Evolutionary conservation across 106 monocot species (phyloP), one percentile per base, ranked within the genome.

Genomic region (Chionographis japonica): DNA sequence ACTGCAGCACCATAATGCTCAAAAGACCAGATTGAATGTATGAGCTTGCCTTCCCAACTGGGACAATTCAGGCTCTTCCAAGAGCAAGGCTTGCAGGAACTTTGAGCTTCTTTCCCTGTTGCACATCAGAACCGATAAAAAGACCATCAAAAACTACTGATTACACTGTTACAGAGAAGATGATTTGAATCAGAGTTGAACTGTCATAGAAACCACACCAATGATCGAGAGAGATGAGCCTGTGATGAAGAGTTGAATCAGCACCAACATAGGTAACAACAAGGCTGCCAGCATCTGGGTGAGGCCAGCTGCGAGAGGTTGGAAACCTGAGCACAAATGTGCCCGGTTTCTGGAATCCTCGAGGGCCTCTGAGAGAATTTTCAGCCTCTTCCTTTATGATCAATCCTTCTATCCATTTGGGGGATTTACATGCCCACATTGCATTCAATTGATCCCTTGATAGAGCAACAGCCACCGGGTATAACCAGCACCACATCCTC

Each of bases 281-380:
- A 46, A 93, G 68, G 64, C 79, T 93, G 46, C 98, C 98, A 60
- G 98, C 85, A 78, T 98, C 98, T 61, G 98, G 98, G 68, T 98
- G 98, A 67, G 98, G 98, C 98, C 98, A 98, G 67, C 90, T 98
- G 40, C 98, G 82, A 68, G 92, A 80, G 37, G 87, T 93, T 49
- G 98, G 98, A 81, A 98, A 98, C 38, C 98, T 77, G 12, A 98
- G 78, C 13, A 93, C 73, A 87, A 98, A 98, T 0, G 85, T 85
- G 57, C 98, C 98, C 37, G 92, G 79, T 51, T 82, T 73, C 59
- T 82, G 68, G 3, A 72, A 63, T 64, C 78, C 86, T 54, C 27
- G 54, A 54, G 77, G 55, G 38, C 72, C 69, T 65, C 53, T 75
- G 52, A 98, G 87, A 38, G 93, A 72, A 74, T 69, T 60, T 61